Evolutionary conservation across 164 flowering plant genomes (phyloP).

Genomic region (Sextonia rubra): DNA sequence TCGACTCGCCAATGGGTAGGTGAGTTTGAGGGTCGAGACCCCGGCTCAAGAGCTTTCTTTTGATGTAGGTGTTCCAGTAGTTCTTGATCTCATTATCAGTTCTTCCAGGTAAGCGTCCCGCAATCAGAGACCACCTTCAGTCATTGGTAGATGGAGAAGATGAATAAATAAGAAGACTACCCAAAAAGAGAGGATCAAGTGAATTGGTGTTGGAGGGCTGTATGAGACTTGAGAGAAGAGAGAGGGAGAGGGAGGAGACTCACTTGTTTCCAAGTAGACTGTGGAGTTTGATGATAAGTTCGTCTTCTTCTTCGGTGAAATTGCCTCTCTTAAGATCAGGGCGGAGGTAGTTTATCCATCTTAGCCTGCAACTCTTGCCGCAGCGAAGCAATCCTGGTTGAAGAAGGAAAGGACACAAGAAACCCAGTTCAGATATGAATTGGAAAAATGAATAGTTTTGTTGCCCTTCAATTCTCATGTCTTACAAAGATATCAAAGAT

Average conservation of each 20-base stretch:
- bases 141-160: too few species aligned
- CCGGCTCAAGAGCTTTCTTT: slow-evolving; percentile 41
- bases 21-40: slow-evolving; percentile 47
- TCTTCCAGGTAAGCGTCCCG: slow-evolving; percentile 52
- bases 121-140: slow-evolving; percentile 52
- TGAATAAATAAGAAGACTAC: not conserved
- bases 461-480: not conserved
- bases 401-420: not conserved
- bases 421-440: not conserved
- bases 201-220: too few species aligned
- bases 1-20: slow-evolving; percentile 15
- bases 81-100: slow-evolving; percentile 60
- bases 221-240: not conserved
- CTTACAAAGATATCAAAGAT: too few species aligned
- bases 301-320: slow-evolving; percentile 75
- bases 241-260: not conserved
- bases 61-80: slow-evolving; percentile 57
- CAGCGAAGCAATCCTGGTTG: slow-evolving; percentile 59
- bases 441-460: not conserved
- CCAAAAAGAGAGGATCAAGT: not conserved
- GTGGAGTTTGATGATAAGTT: slow-evolving; percentile 67
- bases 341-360: slow-evolving; percentile 79
- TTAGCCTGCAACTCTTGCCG: slow-evolving; percentile 71
- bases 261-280: slow-evolving; percentile 73
- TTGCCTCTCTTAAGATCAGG: slow-evolving; percentile 80